These are phyloP conservation scores for Pleurotus djamor DNA, from an alignment of 768 basidiomycete species.

Conservation along the genomic window DNA sequence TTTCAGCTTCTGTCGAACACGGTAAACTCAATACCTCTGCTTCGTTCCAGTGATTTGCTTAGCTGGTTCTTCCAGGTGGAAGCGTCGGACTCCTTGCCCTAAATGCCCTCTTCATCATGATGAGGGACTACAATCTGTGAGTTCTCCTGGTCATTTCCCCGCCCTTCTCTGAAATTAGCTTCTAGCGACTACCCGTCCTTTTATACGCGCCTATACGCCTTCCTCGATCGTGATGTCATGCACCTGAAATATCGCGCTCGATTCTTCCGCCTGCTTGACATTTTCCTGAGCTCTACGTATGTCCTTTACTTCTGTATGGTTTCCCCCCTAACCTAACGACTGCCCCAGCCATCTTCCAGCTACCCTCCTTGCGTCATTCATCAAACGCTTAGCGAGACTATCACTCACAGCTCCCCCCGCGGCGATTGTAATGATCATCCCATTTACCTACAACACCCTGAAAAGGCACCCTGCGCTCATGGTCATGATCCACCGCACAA, in stretches of 20 bases:
- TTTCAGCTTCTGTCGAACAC: slow-evolving; percentile 78
- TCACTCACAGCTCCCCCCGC: slow-evolving; percentile 86
- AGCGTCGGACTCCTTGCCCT: slow-evolving; percentile 84
- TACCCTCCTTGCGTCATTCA: slow-evolving; percentile 89
- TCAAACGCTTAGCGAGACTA: slow-evolving; percentile 86
- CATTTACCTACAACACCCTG: slow-evolving; percentile 92
- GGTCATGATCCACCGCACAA: slow-evolving; percentile 83
- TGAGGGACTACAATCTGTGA: slow-evolving; percentile 91
- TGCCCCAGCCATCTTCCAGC: slow-evolving; percentile 73
- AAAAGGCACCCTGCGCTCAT: slow-evolving; percentile 91
- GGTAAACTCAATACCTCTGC: slow-evolving; percentile 54
- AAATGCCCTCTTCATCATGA: slow-evolving; percentile 88
- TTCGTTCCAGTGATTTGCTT: not conserved
- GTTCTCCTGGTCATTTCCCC: no score
- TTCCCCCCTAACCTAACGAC: slow-evolving; percentile 1
- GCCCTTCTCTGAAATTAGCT: no score
- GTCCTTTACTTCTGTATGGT: slow-evolving; percentile 22
- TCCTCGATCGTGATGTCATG: slow-evolving; percentile 84
- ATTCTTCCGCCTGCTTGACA: slow-evolving; percentile 90
- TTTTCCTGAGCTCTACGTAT: slow-evolving; percentile 91
- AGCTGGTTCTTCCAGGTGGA: slow-evolving; percentile 55
- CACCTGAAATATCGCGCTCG: slow-evolving; percentile 92
- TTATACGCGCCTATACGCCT: slow-evolving; percentile 87
- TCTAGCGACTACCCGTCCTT: slow-evolving; percentile 98
- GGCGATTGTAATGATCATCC: slow-evolving; percentile 86